Base-by-base conservation (phyloP, 2,329 filamentous ascomycete species). In the Monilinia laxa region DNA sequence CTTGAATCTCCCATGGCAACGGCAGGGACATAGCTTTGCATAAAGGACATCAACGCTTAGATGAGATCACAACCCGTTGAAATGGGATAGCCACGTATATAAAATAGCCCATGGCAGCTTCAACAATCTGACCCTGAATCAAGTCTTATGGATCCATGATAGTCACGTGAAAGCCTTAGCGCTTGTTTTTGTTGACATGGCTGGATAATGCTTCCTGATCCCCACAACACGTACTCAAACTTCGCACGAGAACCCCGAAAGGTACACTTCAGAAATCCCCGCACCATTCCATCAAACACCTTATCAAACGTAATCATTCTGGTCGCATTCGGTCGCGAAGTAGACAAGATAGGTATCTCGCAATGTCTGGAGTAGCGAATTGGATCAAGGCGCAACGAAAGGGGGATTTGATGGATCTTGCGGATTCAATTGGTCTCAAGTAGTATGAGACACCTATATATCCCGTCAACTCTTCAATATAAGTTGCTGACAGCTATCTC, bases 331-430 rank as follows among this genome's bases (percentile, higher is more conserved):
- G 31, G 45, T 52, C 64, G 23, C 47, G 23, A 60, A 35, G 51
- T 10, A 57, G 40, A 40, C 16, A 60, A 11, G 7, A 53, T 45
- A 11, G 7, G 45, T 45, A 38, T 56, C 47, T 73, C 73, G 84
- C 77, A 73, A 91, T 91, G 88, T 87, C 87, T 69, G 80, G 80
- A 73, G 80, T 80, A 72, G 87, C 89, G 76, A 86, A 87, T 73
- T 96, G 90, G 87, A 84, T 97, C 77, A 85, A 88, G 78, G 84
- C 85, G 78, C 90, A 95, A 84, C 89, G 90, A 81, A 96, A 96
- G 84, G 84, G 83, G 73, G 91, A 94, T 71, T 85, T 97, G 66
- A 78, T 87, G 73, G 89, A 91, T 70, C 83, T 96, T 69, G 91
- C 92, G 68, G 85, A 91, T 71, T 80, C 83, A 57, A 84, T 90